Evolutionary conservation across 192 early-diverging fungal genomes (phyloP), one percentile per base, ranked within the genome.

Genomic region (Linderina pennispora): DNA sequence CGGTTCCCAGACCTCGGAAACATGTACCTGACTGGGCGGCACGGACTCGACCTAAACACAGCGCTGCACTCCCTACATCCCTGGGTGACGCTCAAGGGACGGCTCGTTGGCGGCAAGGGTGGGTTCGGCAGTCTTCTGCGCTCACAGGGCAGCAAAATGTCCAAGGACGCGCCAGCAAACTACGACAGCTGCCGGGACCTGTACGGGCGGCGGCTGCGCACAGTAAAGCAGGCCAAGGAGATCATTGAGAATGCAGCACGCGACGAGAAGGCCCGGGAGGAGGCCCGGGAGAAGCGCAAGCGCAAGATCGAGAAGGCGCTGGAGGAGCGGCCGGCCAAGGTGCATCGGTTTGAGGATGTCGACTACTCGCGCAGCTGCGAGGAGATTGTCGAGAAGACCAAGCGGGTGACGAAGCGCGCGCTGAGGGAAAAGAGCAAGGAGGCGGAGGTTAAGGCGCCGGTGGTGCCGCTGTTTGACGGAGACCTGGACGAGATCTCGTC

Each of bases 61-160:
- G 28, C 57, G 4, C 38, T 72, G 10, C 14, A 21, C 33, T 14
- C 3, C 19, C 16, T n/a, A 13, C 14, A 25, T 34, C 22, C 51
- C 14, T 58, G 68, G 55, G 49, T 72, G 13, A 32, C 43, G 5
- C 28, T 72, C 32, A 52, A 38, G 3, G 40, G 45, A 13, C 61
- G 68, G 1, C 8, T 91, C 14, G 47, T 62, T 3, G 92, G 92
- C 20, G 92, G 92, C n/a, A 95, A 95, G 46, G 97, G 97, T 31
- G 97, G 97, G 15, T 99, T 99, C 62, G 97, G 97, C 13, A 86
- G 82, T 50, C 90, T 89, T 76, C 68, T 99, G 51, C 81, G 93
- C 53, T 88, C 92, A 0, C 91, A 94, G 58, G 94, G 94, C 48
- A 92, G 82, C 35, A 80, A 83, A 25, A 94, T 90, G 88, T 75